Base-by-base conservation (phyloP, 768 basidiomycete species). In the Pisolithus tinctorius region DNA sequence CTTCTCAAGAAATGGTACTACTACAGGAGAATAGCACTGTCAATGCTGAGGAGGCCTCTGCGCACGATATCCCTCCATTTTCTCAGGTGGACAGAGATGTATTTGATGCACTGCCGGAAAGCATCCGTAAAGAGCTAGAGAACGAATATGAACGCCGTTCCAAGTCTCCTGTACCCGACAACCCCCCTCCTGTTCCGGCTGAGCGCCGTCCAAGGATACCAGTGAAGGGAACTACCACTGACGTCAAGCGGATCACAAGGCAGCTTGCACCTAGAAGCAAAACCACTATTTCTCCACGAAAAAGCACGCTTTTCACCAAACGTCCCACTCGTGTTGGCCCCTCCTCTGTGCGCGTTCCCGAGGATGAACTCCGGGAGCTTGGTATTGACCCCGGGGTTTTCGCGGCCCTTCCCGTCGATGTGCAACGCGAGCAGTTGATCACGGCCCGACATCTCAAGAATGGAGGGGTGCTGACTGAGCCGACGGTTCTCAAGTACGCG, bases 351-450 rank as follows among this genome's bases (percentile, higher is more conserved):
- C 74, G 71, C 23, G 71, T 85, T 23, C 66, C 79, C 0, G 75
- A 82, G 16, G 71, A 65, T 2, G 82, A 90, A 58, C 72, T 96
- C 38, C 66, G 60, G 13, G 73, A 76, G 36, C 72, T 93, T 23
- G 81, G 77, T 10, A 80, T 97, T 59, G 92, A 93, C 62, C 81
- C 81, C 0, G 79, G 75, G 6, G 82, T 89, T 6, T 93, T 88
- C 58, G 69, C 66, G 0, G 70, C 67, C 30, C 65, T 97, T 3
- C 91, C 90, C 0, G 65, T 67, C 1, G 75, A 80, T 23, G 63
- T 91, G 40, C 87, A 91, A 61, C 77, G 80, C 46, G 91, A 95
- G 59, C 84, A 88, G 54, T 68, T 94, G 27, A 71, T 78, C n/a
- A 68, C 73, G 45, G 79, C 78, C 20, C 74, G 86, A 17, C 69